Evolutionary conservation across 805 yeast species (phyloP).

Genomic region (Yarrowia phangngaensis): DNA sequence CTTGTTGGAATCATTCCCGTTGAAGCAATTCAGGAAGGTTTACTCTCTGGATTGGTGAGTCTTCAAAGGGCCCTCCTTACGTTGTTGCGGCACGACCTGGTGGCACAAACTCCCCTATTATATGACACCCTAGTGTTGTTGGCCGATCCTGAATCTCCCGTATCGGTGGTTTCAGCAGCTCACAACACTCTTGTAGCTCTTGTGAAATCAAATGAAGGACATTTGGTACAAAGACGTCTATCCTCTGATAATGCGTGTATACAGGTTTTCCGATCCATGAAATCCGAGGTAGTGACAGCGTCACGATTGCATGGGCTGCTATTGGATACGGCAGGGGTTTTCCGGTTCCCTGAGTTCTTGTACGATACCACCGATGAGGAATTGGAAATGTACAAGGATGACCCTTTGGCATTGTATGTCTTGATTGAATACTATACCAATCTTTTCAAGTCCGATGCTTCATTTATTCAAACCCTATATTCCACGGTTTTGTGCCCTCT

Average conservation of each 20-base stretch:
- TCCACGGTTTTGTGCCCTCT: neutral
- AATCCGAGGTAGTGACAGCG: constrained; percentile 10
- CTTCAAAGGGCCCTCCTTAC: constrained; percentile 6
- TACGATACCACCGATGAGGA: constrained; percentile 2
- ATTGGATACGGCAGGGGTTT: neutral
- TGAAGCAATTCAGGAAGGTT: constrained; percentile 8
- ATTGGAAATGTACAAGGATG: constrained; percentile 10
- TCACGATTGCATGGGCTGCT: constrained; percentile 3
- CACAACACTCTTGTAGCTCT: constrained; percentile 13
- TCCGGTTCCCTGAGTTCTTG: constrained; percentile 5
- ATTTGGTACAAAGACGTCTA: constrained; percentile 9
- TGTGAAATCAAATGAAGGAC: neutral
- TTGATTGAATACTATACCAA: constrained; percentile 16
- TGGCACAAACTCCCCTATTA: constrained; percentile 10
- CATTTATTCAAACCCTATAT: neutral
- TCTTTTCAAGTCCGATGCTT: constrained; percentile 9
- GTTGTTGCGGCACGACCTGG: constrained; percentile 1
- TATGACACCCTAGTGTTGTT: neutral
- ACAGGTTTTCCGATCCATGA: constrained; percentile 11
- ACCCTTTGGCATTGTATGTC: constrained; percentile 18
- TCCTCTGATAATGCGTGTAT: constrained; percentile 1
- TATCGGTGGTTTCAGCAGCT: constrained; percentile 5
- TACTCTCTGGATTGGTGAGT: neutral
- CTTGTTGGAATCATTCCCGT: constrained; percentile 9
- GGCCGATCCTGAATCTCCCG: constrained; percentile 18